Conservation (phyloP, 1,284 basidiomycete species). For the Ganoderma resinaceum region DNA sequence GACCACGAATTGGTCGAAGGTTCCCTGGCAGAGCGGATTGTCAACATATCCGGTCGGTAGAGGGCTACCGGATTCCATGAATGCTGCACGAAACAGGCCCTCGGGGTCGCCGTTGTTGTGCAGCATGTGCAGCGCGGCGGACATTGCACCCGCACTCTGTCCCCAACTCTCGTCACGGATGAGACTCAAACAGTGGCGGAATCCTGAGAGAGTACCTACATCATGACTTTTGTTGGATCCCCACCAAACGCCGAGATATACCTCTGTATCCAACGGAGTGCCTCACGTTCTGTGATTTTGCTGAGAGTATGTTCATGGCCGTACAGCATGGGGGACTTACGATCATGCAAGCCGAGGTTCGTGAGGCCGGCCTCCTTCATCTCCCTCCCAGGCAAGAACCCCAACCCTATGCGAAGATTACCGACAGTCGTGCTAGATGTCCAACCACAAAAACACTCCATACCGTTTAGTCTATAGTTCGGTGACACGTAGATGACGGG, state of each 20-base stretch:
- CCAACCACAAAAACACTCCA: background rate
- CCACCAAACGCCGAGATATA: conserved; percentile 10
- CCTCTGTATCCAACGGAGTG: conserved; percentile 6
- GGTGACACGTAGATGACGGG: background rate
- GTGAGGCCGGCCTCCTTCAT: conserved; percentile 56
- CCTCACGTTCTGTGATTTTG: conserved; percentile 1
- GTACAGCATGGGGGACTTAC: conserved; percentile 42
- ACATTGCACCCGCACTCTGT: conserved; percentile 15
- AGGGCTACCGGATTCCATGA: conserved; percentile 46
- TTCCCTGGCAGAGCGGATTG: conserved; percentile 39
- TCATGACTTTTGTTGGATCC: conserved; percentile 5
- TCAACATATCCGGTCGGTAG: conserved; percentile 34
- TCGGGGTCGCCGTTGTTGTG: conserved; percentile 10
- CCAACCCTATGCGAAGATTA: background rate
- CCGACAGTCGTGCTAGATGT: background rate
- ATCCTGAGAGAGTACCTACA: conserved; percentile 4
- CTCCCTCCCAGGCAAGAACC: conserved; percentile 35
- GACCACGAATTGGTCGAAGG: conserved; percentile 43
- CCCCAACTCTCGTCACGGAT: conserved; percentile 10
- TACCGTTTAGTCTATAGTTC: background rate
- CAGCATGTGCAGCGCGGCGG: conserved; percentile 12
- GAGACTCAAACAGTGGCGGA: too few relatives aligned
- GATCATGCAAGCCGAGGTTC: conserved; percentile 61
- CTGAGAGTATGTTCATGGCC: background rate
- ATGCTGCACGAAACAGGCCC: conserved; percentile 42